Evolutionary conservation across 768 basidiomycete genomes (phyloP), one percentile per base, ranked within the genome.

Genomic region (Leccinum rimulosum): DNA sequence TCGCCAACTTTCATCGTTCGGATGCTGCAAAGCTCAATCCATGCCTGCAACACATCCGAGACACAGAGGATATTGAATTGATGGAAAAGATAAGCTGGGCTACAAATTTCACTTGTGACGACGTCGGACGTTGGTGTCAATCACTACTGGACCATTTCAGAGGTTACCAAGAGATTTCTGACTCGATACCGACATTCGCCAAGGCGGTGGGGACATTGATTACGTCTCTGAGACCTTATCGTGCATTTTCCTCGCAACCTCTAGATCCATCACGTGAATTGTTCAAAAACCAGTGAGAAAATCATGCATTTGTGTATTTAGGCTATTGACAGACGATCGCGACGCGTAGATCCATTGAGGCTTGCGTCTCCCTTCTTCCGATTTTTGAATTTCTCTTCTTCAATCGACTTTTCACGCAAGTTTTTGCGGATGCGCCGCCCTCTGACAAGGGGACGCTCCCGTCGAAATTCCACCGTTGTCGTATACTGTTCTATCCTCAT

Each of bases 1-100:
- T 90, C 2, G 83, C 83, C 55, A 88, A 87, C 64, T 90, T 84
- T 67, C 88, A 89, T 68, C 87, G 84, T 65, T 86, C 86, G 0
- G 87, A 88, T 65, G 86, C 85, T 10, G 83, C 85, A 10, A 86
- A 81, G 61, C 77, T 87, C 40, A 90, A 90, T 68, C 82, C 83
- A 1, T 89, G 87, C 66, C 75, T 88, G 9, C 79, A 79, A 27
- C 74, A 76, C 27, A 82, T 89, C 30, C 73, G 73, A 36, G 77
- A 79, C 31, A 79, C 77, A 0, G 63, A 70, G 4, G 83, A 88
- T 59, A 70, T 73, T 6, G 79, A 73, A 25, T 25, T 25, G 25
- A 25, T 25, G 25, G 25, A 25, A 25, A 85, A 80, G 66, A 75
- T 87, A 31, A 82, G 80, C 57, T 83, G 82, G 25, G 25, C 25